These are phyloP conservation scores for Lolium multiflorum DNA, from an alignment of 176 grass and related monocot species.

Conservation along the genomic window DNA sequence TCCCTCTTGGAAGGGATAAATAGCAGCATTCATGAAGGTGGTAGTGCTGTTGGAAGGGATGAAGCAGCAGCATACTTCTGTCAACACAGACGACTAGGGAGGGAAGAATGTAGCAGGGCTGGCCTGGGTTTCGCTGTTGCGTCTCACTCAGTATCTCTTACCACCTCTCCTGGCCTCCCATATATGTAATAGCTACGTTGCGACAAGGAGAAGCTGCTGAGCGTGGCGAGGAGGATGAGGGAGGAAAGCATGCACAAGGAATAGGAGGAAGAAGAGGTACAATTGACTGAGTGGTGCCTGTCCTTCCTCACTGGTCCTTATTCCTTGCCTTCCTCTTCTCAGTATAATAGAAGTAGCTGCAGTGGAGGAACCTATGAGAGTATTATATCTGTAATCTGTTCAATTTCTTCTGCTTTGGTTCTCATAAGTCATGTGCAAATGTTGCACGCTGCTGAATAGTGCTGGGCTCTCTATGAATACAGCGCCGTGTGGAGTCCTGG, in stretches of 20 bases:
- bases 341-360: no score
- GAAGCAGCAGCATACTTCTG: neutral
- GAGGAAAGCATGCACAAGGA: neutral
- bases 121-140: neutral
- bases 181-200: neutral
- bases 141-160: neutral
- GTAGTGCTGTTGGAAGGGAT: conserved; percentile 19
- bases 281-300: neutral
- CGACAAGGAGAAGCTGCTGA: neutral
- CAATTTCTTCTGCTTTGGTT: neutral
- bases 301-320: neutral
- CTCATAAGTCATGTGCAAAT: no score
- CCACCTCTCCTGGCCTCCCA: neutral
- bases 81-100: neutral
- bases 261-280: neutral
- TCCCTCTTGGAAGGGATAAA: neutral
- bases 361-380: neutral
- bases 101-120: neutral
- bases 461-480: no score
- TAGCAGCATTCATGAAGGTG: neutral
- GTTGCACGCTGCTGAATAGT: no score
- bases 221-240: neutral
- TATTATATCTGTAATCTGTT: neutral
- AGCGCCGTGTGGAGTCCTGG: no score
- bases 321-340: neutral